phyloP scores from a whole-genome alignment of 2,329 filamentous ascomycete genomes.

The Pseudocercospora pini-densiflorae region DNA sequence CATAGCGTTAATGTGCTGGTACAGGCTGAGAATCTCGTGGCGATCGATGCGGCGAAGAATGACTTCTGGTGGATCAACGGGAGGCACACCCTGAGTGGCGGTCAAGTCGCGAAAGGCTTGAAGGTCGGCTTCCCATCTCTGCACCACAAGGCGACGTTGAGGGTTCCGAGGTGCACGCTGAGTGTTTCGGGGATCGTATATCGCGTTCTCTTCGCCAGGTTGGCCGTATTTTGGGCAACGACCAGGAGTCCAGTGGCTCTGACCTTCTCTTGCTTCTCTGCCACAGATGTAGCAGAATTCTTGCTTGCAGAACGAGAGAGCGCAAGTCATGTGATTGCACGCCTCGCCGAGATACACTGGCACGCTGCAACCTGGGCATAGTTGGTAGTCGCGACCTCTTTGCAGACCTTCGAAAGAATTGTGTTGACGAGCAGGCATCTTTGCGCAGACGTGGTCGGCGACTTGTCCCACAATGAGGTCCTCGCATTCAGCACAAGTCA shows the following conservation, averaged over 20 bases:
- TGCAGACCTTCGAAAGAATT: conserved; percentile 17
- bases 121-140: neutral
- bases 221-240: conserved; percentile 15
- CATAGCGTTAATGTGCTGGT: neutral
- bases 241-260: conserved; percentile 11
- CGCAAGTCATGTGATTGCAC: conserved; percentile 18
- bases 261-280: conserved; percentile 3
- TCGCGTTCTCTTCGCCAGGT: neutral
- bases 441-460: neutral
- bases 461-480: neutral
- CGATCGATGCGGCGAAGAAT: neutral
- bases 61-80: neutral
- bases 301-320: neutral
- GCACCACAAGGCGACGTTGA: neutral
- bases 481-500: neutral
- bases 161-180: neutral
- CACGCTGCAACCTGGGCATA: conserved; percentile 21
- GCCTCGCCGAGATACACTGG: conserved; percentile 14
- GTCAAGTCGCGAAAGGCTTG: too few relatives aligned
- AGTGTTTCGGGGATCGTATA: neutral
- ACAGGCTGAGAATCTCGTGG: neutral
- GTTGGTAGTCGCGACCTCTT: conserved; percentile 26
- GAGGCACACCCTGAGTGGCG: neutral
- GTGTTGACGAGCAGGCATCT: neutral
- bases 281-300: conserved; percentile 23